Percentiles rank a stretch among this genome's conserved stretches.
phyloP scores from a whole-genome alignment of 2,329 filamentous ascomycete genomes.

The Paracoccidioides lutzii region DNA sequence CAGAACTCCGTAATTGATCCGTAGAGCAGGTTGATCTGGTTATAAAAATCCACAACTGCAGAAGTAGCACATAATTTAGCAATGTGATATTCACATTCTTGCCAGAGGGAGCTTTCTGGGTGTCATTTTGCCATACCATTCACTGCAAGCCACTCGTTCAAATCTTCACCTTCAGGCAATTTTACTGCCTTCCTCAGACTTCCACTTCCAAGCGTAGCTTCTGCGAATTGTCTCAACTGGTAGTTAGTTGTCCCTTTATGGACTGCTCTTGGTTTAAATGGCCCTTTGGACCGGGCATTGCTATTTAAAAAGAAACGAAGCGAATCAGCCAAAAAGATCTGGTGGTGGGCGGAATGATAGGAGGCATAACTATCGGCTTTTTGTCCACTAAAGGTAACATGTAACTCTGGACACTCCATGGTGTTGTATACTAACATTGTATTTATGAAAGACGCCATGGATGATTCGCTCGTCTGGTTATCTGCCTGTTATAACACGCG shows the following conservation, averaged over 20 bases:
- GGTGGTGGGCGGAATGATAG: slow-evolving; percentile 12
- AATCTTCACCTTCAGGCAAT: slow-evolving; percentile 89
- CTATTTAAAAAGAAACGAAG: slow-evolving; percentile 33
- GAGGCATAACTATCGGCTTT: background rate
- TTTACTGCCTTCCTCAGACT: slow-evolving; percentile 94
- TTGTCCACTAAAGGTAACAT: slow-evolving; percentile 15
- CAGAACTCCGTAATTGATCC: slow-evolving; percentile 99
- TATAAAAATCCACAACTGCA: slow-evolving; percentile 97
- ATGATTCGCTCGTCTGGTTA: background rate
- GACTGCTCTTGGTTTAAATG: slow-evolving; percentile 76
- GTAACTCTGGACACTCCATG: slow-evolving; percentile 16
- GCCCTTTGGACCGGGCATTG: slow-evolving; percentile 75
- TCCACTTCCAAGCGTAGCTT: slow-evolving; percentile 88
- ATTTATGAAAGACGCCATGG: slow-evolving; percentile 66
- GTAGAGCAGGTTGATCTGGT: slow-evolving; percentile 98
- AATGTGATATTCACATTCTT: background rate
- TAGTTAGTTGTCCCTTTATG: slow-evolving; percentile 82
- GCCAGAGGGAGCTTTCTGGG: background rate
- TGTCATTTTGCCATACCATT: slow-evolving; percentile 53
- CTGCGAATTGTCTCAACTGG: slow-evolving; percentile 93
- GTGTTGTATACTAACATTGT: slow-evolving; percentile 54
- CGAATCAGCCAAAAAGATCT: background rate
- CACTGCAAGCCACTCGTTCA: slow-evolving; percentile 96
- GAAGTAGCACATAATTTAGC: slow-evolving; percentile 16
- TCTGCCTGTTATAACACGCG: background rate